Conservation (phyloP, 1,139 yeast genomes). For the Suhomyces wounanorum region DNA sequence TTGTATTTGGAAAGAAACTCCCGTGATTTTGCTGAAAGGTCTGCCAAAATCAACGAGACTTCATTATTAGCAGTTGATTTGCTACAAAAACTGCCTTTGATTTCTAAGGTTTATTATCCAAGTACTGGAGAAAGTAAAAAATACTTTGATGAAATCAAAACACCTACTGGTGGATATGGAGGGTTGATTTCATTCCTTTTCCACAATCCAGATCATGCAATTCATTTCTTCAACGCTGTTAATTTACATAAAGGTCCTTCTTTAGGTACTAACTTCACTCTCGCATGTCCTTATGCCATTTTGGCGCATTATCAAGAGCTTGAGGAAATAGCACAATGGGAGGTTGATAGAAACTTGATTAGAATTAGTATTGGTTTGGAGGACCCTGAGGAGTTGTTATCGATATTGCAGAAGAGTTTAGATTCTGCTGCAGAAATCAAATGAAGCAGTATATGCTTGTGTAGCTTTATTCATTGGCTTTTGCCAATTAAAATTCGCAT, state of each 20-base stretch:
- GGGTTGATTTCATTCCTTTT: constrained; percentile 83
- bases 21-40: constrained; percentile 77
- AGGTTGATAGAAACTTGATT: constrained; percentile 77
- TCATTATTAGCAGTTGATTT: constrained; percentile 58
- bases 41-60: constrained; percentile 65
- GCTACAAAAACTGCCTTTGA: constrained; percentile 47
- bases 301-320: constrained; percentile 86
- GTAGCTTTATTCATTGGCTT: neutral
- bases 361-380: constrained; percentile 87
- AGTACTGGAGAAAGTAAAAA: constrained; percentile 51
- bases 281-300: constrained; percentile 89
- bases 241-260: constrained; percentile 90
- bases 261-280: constrained; percentile 88
- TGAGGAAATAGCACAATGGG: constrained; percentile 81
- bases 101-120: constrained; percentile 75
- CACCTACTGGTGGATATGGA: constrained; percentile 85
- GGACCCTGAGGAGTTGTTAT: constrained; percentile 54
- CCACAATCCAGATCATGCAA: constrained; percentile 64
- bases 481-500: neutral
- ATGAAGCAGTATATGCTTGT: neutral
- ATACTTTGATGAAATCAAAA: constrained; percentile 72
- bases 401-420: constrained; percentile 58
- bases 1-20: constrained; percentile 90
- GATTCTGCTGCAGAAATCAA: constrained; percentile 48
- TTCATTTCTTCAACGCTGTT: constrained; percentile 71